phyloP scores from a whole-genome alignment of 2,329 filamentous ascomycete species.

The Cladophialophora bantiana region DNA sequence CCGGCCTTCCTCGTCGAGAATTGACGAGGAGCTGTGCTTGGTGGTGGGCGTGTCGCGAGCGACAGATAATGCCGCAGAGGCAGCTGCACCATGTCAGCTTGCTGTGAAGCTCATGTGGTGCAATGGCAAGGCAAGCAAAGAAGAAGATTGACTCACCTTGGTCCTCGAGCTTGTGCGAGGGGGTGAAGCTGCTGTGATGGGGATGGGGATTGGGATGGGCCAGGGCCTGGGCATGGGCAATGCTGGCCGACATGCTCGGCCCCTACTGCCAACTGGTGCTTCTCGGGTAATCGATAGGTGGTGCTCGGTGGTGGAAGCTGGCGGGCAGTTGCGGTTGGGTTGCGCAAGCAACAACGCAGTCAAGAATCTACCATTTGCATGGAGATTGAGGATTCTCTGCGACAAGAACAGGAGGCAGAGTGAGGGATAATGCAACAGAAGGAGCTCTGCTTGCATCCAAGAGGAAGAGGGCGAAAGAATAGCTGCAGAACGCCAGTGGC shows the following conservation, averaged over 20 bases:
- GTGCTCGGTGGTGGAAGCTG: constrained; percentile 9
- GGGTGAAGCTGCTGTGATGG: constrained; percentile 23
- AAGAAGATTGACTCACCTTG: constrained; percentile 41
- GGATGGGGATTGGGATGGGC: constrained; percentile 1
- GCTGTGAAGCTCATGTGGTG: neutral
- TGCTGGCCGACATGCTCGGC: constrained; percentile 37
- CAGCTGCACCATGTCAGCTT: constrained; percentile 52
- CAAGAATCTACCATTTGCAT: constrained; percentile 15
- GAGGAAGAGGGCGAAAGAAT: constrained; percentile 14
- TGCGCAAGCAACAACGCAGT: constrained; percentile 19
- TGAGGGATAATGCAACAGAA: neutral
- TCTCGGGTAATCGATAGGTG: constrained; percentile 8
- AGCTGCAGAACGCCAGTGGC: constrained; percentile 24
- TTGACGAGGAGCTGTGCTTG: constrained; percentile 41
- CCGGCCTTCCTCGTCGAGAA: constrained; percentile 61
- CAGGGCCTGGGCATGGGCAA: constrained; percentile 7
- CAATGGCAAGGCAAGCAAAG: neutral
- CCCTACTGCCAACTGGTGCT: constrained; percentile 12
- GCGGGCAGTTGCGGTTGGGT: neutral
- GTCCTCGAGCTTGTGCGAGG: constrained; percentile 47
- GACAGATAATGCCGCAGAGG: constrained; percentile 67
- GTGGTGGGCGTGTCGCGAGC: constrained; percentile 45
- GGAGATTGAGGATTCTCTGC: neutral
- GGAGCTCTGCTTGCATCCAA: constrained; percentile 10
- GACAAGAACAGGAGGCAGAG: neutral